Conservation (phyloP, 2,329 filamentous ascomycete genomes). For the Penicillium sp. region DNA sequence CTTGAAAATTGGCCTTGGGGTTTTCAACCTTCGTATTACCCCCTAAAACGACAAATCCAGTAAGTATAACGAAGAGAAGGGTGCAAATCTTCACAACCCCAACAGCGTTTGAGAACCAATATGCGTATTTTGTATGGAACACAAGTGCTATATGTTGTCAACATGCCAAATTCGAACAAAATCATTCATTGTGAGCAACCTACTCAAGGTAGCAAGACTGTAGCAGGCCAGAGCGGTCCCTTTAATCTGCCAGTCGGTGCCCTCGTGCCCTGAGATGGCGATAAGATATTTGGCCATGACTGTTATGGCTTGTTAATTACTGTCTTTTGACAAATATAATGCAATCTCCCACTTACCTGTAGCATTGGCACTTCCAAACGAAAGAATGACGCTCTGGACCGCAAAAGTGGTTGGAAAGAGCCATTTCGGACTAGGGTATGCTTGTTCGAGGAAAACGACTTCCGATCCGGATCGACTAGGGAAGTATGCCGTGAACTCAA, state of each 20-base stretch:
- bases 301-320: neutral
- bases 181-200: slow-evolving; percentile 22
- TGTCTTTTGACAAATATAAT: neutral
- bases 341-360: slow-evolving; percentile 36
- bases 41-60: slow-evolving; percentile 61
- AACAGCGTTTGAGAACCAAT: slow-evolving; percentile 56
- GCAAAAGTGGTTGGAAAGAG: slow-evolving; percentile 64
- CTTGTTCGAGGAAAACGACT: slow-evolving; percentile 66
- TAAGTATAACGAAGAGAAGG: slow-evolving; percentile 59
- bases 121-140: slow-evolving; percentile 57
- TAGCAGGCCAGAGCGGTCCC: slow-evolving; percentile 65
- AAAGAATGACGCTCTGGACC: slow-evolving; percentile 60
- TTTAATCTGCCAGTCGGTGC: slow-evolving; percentile 63
- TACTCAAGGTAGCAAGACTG: slow-evolving; percentile 55
- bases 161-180: neutral
- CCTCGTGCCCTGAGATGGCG: slow-evolving; percentile 50
- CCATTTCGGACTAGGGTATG: slow-evolving; percentile 61
- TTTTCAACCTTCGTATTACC: slow-evolving; percentile 52
- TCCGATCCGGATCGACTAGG: slow-evolving; percentile 64
- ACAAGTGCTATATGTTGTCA: slow-evolving; percentile 39
- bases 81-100: slow-evolving; percentile 60
- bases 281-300: slow-evolving; percentile 62
- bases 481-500: slow-evolving; percentile 65
- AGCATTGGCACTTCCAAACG: slow-evolving; percentile 64
- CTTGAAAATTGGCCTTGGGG: slow-evolving; percentile 53